Base-by-base conservation (phyloP, 2,329 filamentous ascomycete species). In the Colletotrichum caudatum region DNA sequence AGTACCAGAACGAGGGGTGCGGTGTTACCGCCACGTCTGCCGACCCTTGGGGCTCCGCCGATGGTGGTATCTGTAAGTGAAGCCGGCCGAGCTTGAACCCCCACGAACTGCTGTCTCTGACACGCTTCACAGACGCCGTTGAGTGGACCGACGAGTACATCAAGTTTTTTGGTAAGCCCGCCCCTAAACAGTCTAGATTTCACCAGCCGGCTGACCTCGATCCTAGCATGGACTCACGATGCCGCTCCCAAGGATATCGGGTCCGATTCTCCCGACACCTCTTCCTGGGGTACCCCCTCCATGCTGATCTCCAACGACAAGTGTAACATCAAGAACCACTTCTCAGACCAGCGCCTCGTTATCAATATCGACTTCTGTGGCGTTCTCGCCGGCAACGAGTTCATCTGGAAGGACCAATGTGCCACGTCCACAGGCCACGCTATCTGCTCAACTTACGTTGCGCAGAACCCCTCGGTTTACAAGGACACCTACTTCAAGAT, bases 351-450 rank as follows among this genome's bases (percentile, higher is more conserved):
- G 84, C 88, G 90, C 76, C 88, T 97, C 72, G 89, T 94, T 66
- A 87, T 94, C 75, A 90, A 94, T 83, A 93, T 93, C 56, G 80
- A 90, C 51, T 92, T 95, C 80, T 95, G 93, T 79, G 93, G 93
- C 26, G 88, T 90, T 76, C 92, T 91, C 84, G 91, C 91, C 2
- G 90, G 80, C 66, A 77, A 77, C 64, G 58, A 69, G 16, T 66
- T 72, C 35, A 73, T 77, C 64, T 82, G 79, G 78, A 74, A 73
- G 58, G 65, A 76, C 29, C 53, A 67, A 18, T 82, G 82, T 73
- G 26, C 59, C 20, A 56, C 60, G 26, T 58, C 64, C 48, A 78
- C 80, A 20, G 69, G 72, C 23, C 75, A 76, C 60, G 64, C 59
- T 3, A 74, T 76, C 39, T 85, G 84, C 76, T 68, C 72, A 23